Evolutionary conservation across 2,329 filamentous ascomycete genomes (phyloP).

Genomic region (Cladorrhinum sp.): DNA sequence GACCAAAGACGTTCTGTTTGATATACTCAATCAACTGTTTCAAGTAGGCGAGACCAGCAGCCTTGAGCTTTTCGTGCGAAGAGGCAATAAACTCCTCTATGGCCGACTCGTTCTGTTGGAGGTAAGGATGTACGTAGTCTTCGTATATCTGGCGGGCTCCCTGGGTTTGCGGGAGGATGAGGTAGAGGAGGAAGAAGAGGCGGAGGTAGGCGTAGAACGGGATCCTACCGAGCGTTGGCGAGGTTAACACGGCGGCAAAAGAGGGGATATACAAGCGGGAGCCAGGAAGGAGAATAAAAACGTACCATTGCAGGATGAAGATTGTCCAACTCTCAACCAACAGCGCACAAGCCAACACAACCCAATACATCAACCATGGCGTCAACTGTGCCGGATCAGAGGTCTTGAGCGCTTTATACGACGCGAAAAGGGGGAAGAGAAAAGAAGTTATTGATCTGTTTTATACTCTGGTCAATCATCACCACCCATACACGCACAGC

Average conservation of each 20-base stretch:
- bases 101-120: constrained; percentile 77
- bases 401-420: constrained; percentile 95
- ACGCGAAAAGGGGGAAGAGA: constrained; percentile 92
- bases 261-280: neutral
- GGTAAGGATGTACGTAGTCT: constrained; percentile 80
- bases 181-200: constrained; percentile 82
- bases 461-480: neutral
- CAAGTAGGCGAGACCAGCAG: constrained; percentile 72
- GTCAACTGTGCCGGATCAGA: constrained; percentile 84
- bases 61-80: constrained; percentile 73
- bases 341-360: constrained; percentile 78
- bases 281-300: neutral
- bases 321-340: constrained; percentile 83
- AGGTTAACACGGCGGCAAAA: too few relatives aligned
- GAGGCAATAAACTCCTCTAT: constrained; percentile 89
- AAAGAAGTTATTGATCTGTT: constrained; percentile 79
- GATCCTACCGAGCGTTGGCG: constrained; percentile 50
- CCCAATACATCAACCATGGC: constrained; percentile 99
- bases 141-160: constrained; percentile 85
- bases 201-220: constrained; percentile 94
- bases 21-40: constrained; percentile 68
- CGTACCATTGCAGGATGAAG: constrained; percentile 79
- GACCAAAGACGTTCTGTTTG: constrained; percentile 74
- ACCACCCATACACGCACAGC: neutral
- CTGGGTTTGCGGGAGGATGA: constrained; percentile 96